Conservation (phyloP, 2,329 filamentous ascomycete genomes). For the Passalora sequoiae region DNA sequence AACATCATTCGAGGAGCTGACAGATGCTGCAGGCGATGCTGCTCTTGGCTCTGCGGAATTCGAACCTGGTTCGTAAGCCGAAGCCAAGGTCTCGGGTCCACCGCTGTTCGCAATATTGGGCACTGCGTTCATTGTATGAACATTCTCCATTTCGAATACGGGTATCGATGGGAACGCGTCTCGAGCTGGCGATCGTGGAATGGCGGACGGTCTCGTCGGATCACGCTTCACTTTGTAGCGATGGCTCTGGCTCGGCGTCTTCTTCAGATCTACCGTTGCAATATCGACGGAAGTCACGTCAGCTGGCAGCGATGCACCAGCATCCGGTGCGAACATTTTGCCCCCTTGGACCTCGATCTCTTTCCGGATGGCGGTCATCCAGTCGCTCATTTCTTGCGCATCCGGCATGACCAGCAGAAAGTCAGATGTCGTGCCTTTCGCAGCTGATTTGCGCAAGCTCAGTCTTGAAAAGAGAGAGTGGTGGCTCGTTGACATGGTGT, state of each 20-base stretch:
- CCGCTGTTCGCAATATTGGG: constrained; percentile 11
- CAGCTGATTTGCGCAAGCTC: constrained; percentile 46
- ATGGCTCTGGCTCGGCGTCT: constrained; percentile 31
- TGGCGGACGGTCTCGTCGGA: constrained; percentile 29
- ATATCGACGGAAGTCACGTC: constrained; percentile 7
- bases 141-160: not conserved
- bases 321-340: constrained; percentile 56
- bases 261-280: constrained; percentile 21
- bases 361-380: constrained; percentile 63
- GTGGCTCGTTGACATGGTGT: constrained; percentile 44
- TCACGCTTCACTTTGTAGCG: constrained; percentile 37
- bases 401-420: constrained; percentile 68
- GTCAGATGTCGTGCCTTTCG: constrained; percentile 47
- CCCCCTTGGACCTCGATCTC: constrained; percentile 68
- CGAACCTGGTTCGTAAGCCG: not conserved
- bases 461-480: constrained; percentile 63
- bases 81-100: not conserved
- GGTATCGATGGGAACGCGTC: constrained; percentile 3
- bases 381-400: constrained; percentile 69
- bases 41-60: constrained; percentile 3
- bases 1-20: constrained; percentile 21
- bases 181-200: constrained; percentile 2
- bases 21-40: constrained; percentile 22
- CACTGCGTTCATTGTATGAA: not conserved
- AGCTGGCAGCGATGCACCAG: constrained; percentile 4